phyloP scores from a whole-genome alignment of 768 basidiomycete genomes.

The Trametes punicea region DNA sequence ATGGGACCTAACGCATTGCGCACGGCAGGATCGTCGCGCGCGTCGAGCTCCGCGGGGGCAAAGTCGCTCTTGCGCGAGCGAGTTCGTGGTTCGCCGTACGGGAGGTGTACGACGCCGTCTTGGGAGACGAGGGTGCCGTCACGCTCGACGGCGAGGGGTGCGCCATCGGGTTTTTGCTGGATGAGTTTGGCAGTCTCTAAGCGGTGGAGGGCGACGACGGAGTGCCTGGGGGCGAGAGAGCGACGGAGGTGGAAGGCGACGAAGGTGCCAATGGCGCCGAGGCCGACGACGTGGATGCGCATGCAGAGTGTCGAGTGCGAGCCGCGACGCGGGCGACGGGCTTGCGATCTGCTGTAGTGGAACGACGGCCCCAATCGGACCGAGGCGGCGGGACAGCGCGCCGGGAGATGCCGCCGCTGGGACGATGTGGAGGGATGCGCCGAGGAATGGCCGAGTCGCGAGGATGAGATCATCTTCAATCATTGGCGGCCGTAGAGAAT shows the following conservation, averaged over 20 bases:
- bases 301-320: conserved; percentile 37
- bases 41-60: conserved; percentile 8
- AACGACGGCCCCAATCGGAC: background rate
- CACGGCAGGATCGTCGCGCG: background rate
- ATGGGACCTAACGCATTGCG: conserved; percentile 37
- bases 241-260: conserved; percentile 76
- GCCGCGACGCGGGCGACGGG: background rate
- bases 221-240: conserved; percentile 45
- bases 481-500: conserved; percentile 8
- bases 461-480: conserved; percentile 18
- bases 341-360: too few relatives aligned
- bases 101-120: conserved; percentile 42
- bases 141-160: conserved; percentile 46
- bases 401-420: conserved; percentile 5
- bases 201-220: conserved; percentile 71
- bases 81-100: background rate
- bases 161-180: conserved; percentile 33
- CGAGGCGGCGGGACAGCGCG: conserved; percentile 1
- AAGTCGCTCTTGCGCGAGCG: background rate
- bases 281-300: conserved; percentile 74
- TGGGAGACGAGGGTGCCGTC: conserved; percentile 43
- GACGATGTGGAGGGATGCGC: background rate
- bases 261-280: conserved; percentile 82
- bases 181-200: conserved; percentile 37
- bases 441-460: conserved; percentile 3